Conservation (phyloP, 192 early-diverging fungal species). For the Piromyces sp. region DNA sequence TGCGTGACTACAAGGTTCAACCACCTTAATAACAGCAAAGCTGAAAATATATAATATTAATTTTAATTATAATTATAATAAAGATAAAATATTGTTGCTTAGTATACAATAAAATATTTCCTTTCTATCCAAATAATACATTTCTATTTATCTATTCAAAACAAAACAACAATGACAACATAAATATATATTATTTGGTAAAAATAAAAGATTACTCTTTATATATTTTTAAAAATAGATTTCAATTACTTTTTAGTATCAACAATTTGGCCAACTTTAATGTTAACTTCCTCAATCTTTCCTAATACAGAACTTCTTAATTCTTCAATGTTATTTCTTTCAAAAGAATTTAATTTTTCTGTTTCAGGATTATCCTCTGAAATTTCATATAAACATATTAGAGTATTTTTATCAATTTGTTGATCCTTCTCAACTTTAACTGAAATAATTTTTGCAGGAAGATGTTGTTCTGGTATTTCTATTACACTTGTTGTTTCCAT, state of each 20-base stretch:
- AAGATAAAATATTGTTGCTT: too few relatives aligned
- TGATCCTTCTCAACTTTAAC: neutral
- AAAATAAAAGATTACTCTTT: too few relatives aligned
- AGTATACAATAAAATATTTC: too few relatives aligned
- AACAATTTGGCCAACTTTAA: neutral
- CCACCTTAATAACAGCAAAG: neutral
- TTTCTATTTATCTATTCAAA: too few relatives aligned
- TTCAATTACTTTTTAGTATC: neutral
- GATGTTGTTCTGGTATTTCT: neutral
- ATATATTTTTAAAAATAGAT: too few relatives aligned
- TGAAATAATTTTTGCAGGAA: neutral
- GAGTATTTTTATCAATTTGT: neutral
- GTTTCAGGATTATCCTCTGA: neutral
- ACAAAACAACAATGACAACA: too few relatives aligned
- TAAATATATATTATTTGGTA: too few relatives aligned
- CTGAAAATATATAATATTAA: neutral
- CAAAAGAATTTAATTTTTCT: neutral
- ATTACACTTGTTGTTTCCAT: neutral
- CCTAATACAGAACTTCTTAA: neutral
- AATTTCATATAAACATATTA: neutral
- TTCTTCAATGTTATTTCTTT: neutral
- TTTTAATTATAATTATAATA: too few relatives aligned
- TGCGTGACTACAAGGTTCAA: constrained; percentile 51
- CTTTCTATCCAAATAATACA: too few relatives aligned
- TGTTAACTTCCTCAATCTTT: neutral